Evolutionary conservation across 2,329 filamentous ascomycete species (phyloP), one percentile per base, ranked within the genome.

Genomic region (Fonsecaea nubica): DNA sequence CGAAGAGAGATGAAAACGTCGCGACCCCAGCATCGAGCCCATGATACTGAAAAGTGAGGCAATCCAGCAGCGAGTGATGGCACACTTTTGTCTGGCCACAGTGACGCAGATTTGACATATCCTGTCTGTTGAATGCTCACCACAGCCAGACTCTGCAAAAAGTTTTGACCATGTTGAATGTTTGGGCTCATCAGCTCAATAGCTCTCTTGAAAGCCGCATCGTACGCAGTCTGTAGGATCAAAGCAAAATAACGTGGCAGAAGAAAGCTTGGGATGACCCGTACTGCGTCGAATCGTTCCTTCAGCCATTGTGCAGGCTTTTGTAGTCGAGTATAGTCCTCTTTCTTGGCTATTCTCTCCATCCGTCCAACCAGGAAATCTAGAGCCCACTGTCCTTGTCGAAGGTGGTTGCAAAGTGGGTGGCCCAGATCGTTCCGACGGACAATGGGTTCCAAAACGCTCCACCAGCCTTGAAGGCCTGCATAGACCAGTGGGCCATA

Each of bases 391-490:
- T 93, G 88, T 0, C 95, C 95, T 71, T 96, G 87, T 58, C 95
- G 89, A 4, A 99, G 86, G 75, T 99, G 94, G 74, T 97, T 90
- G 78, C 94, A 98, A 10, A 99, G 85, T 0, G 95, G 92, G 76
- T 99, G 95, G 0, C 92, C 95, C 8, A 99, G 86, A 75, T 98
- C 89, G 77, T 99, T 99, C 70, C 95, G 89, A 58, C 85, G 86
- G 72, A 98, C 91, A 68, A 99, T 90, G 64, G 91, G 85, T 73
- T 92, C 90, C 50, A 99, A 81, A 0, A 97, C 83, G 76, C 93
- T 97, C 93, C 94, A 97, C 94, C 95, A 99, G 42, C 96, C 96
- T 77, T 99, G 95, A n/a, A 99, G 84, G 67, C 95, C 95, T 67
- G 94, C 94, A 77, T 98, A 99, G 1, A 97, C 92, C 50, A 97